These are phyloP conservation scores for Podaxis sp. DNA, from an alignment of 768 basidiomycete species.

Conservation along the genomic window DNA sequence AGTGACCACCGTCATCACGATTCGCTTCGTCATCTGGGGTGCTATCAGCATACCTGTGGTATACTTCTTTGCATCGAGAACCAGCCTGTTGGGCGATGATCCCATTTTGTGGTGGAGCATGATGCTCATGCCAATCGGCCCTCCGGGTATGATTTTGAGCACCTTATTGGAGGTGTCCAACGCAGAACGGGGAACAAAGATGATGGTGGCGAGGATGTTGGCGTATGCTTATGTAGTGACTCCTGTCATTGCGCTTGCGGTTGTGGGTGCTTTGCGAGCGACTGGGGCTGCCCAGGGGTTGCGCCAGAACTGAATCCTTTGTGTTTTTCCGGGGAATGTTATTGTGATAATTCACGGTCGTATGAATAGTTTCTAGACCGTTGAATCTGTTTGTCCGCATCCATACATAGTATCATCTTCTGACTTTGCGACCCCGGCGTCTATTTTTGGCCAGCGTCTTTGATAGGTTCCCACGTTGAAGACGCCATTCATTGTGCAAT, in stretches of 20 bases:
- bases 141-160: constrained; percentile 13
- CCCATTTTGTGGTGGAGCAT: constrained; percentile 15
- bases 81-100: constrained; percentile 6
- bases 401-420: no score
- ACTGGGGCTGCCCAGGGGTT: constrained; percentile 1
- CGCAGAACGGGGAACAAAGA: constrained; percentile 6
- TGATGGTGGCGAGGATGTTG: constrained; percentile 16
- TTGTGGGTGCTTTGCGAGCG: constrained; percentile 11
- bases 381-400: no score
- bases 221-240: constrained; percentile 12
- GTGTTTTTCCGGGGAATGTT: background rate
- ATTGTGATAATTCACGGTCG: background rate
- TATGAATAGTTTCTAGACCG: background rate
- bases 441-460: background rate
- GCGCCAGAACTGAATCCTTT: background rate
- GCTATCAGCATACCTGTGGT: constrained; percentile 11
- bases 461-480: background rate
- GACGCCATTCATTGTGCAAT: background rate
- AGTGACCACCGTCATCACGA: constrained; percentile 4
- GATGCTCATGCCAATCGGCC: constrained; percentile 18
- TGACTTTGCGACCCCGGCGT: no score
- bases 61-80: constrained; percentile 11
- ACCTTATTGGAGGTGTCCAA: constrained; percentile 1
- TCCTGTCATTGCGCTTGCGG: constrained; percentile 8
- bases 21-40: constrained; percentile 11